Conservation (phyloP, 2,329 filamentous ascomycete genomes). For the Nothophoma quercina region DNA sequence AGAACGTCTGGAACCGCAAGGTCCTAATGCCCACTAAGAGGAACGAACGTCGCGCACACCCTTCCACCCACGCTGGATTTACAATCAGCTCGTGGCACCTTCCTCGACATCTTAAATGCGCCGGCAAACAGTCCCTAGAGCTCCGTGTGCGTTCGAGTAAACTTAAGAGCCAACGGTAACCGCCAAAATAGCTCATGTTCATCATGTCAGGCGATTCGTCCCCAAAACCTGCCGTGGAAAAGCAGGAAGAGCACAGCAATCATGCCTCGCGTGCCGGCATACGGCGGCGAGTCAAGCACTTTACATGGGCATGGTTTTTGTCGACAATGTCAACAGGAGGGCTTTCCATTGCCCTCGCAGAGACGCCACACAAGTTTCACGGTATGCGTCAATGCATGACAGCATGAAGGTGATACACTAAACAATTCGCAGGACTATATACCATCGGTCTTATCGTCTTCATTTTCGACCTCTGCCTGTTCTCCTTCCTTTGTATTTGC, state of each 20-base stretch:
- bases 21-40: background rate
- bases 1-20: background rate
- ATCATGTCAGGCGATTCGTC: background rate
- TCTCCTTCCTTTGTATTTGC: constrained; percentile 38
- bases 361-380: constrained; percentile 51
- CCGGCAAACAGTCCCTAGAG: too few species aligned
- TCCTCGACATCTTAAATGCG: background rate
- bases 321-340: constrained; percentile 58
- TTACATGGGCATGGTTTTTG: constrained; percentile 57
- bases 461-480: constrained; percentile 57
- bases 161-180: too few species aligned
- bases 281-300: constrained; percentile 42
- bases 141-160: too few species aligned
- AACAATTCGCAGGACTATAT: constrained; percentile 51
- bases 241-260: constrained; percentile 4
- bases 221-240: background rate
- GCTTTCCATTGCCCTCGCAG: constrained; percentile 51
- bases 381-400: constrained; percentile 20
- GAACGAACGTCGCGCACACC: background rate
- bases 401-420: background rate
- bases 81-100: background rate
- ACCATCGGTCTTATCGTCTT: constrained; percentile 60
- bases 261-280: constrained; percentile 16
- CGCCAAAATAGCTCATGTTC: too few species aligned
- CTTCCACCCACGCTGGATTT: too few species aligned